Percentiles rank a stretch among this genome's conserved stretches.
Conservation (phyloP, 108 stramenopile genomes). For the Cylindrotheca fusiformis region DNA sequence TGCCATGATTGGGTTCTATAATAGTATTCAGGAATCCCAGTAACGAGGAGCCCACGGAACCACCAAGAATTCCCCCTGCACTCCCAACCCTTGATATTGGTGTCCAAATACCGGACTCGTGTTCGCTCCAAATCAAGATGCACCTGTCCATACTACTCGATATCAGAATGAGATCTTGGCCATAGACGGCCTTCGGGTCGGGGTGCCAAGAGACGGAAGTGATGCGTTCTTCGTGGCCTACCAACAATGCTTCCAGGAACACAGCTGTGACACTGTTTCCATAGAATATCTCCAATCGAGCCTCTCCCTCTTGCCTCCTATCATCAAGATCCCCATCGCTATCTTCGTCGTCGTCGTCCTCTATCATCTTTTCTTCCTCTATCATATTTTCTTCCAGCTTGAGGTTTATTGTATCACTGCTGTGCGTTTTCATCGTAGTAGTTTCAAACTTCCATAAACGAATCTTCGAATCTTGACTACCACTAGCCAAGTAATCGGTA, state of each 20-base stretch:
- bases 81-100: constrained; percentile 86
- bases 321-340: constrained; percentile 45
- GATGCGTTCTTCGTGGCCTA: constrained; percentile 85
- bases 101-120: constrained; percentile 60
- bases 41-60: constrained; percentile 70
- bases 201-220: constrained; percentile 72
- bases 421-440: no score
- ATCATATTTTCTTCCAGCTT: background rate
- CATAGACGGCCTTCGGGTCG: constrained; percentile 31
- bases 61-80: constrained; percentile 85
- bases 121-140: constrained; percentile 71
- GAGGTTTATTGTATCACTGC: background rate
- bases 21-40: constrained; percentile 67
- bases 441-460: constrained; percentile 81
- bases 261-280: constrained; percentile 33
- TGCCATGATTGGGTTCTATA: constrained; percentile 39
- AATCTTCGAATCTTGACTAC: constrained; percentile 81
- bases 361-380: background rate
- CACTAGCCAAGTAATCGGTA: constrained; percentile 60
- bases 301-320: constrained; percentile 68
- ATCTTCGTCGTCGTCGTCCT: constrained; percentile 29
- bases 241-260: constrained; percentile 76
- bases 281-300: constrained; percentile 54
- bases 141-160: constrained; percentile 85
- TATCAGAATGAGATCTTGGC: constrained; percentile 55